Base-by-base conservation (phyloP, 192 early-diverging fungal genomes). In the Spinellus fusiger region DNA sequence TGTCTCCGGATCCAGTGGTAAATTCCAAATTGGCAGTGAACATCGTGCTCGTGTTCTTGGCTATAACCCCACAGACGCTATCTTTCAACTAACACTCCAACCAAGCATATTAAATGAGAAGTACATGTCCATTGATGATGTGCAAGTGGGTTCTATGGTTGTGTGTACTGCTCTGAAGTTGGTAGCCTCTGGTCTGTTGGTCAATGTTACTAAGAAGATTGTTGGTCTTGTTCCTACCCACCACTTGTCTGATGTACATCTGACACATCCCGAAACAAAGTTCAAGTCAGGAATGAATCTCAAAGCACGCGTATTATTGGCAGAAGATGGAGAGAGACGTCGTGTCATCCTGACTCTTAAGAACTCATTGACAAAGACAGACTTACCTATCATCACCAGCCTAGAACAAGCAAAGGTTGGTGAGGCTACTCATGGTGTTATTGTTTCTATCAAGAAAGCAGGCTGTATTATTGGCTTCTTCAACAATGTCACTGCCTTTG, bases 31-130 rank as follows among this genome's bases (percentile, higher is more conserved):
- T 2, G 95, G 84, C 40, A 84, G 82, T 15, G 68, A 56, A 13
- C 93, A 98, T 64, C 78, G 80, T 27, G 92, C 74, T 49, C 83
- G 94, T 56, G 87, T 98, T 5, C 64, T 93, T 29, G 85, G 85
- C 12, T 89, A 88, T 65, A 89, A 92, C 44, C 77, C 85, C 47
- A 82, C 88, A 8, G 91, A 90, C 62, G 83, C 83, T 23, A 37
- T 93, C 1, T 67, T 90, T n/a, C 80, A 82, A 28, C 66, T 94
- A 29, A 86, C 87, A 32, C 78, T 93, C 25, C 80, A 93, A 65
- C 68, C 78, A 16, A 83, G 80, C 25, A 73, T 91, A 4, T 61
- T 98, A 18, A 74, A 83, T 20, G 81, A 91, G 59, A 65, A 78
- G 35, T 90, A 84, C 69, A 65, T 98, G 16, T 76, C 83, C 10